Conservation (phyloP, 352 stramenopile species). For the Globisporangium polare region DNA sequence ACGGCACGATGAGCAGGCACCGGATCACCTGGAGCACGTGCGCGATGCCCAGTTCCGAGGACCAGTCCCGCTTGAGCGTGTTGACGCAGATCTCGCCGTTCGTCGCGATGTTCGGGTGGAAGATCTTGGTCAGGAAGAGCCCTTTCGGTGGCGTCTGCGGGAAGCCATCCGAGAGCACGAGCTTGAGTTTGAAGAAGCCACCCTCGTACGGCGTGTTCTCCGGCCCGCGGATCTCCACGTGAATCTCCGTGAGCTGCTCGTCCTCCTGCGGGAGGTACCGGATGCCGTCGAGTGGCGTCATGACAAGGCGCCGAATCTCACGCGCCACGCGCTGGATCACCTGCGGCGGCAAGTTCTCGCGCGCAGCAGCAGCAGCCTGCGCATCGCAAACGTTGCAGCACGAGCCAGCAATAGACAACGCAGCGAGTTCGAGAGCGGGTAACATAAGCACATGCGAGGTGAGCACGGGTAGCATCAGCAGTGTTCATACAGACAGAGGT, state of each 20-base stretch:
- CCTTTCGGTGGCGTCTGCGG: conserved; percentile 82
- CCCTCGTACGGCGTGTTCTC: conserved; percentile 97
- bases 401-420: background rate
- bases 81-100: conserved; percentile 99
- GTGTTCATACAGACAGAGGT: background rate
- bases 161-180: conserved; percentile 89
- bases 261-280: conserved; percentile 90
- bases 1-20: conserved; percentile 99
- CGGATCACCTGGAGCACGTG: conserved; percentile 98
- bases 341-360: conserved; percentile 79
- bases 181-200: conserved; percentile 95
- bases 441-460: background rate
- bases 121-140: conserved; percentile 99
- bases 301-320: conserved; percentile 91
- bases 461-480: background rate
- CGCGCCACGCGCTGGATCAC: conserved; percentile 90
- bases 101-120: conserved; percentile 98
- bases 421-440: background rate
- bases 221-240: conserved; percentile 96
- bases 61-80: conserved; percentile 99
- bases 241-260: conserved; percentile 89
- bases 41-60: conserved; percentile 89
- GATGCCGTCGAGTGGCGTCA: conserved; percentile 90
- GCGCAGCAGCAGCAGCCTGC: conserved; percentile 27
- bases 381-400: background rate